A percentile compares a stretch with the other conserved stretches of the same genome.
Conservation (phyloP, 306 rosid genomes). For the Casuarina glauca region DNA sequence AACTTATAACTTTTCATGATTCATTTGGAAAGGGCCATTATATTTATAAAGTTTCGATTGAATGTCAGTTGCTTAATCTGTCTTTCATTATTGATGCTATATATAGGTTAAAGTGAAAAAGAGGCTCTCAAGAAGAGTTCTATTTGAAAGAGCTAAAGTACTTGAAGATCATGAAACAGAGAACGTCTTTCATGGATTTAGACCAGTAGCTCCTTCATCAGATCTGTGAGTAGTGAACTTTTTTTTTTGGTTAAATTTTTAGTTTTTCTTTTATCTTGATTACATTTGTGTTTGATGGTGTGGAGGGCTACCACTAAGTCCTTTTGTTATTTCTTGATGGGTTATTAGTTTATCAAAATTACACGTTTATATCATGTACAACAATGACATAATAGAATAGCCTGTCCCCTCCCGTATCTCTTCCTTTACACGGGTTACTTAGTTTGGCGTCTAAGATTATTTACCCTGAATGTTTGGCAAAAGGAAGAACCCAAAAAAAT, state of each 20-base stretch:
- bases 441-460: not conserved
- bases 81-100: constrained; percentile 19
- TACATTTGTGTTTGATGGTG: not conserved
- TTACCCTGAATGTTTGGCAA: not conserved
- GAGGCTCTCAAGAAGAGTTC: constrained; percentile 67
- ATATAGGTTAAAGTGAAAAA: constrained; percentile 64
- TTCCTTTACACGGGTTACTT: not conserved
- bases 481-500: not conserved
- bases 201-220: constrained; percentile 63
- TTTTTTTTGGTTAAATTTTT: constrained; percentile 20
- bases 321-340: not conserved
- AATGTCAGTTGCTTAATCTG: not conserved
- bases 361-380: not conserved
- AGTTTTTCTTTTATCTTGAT: constrained; percentile 10
- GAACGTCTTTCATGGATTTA: constrained; percentile 61
- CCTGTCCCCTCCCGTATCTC: not conserved
- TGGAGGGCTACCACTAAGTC: not conserved
- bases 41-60: not conserved
- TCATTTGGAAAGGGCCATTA: not conserved
- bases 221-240: constrained; percentile 59
- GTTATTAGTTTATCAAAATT: not conserved
- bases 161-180: constrained; percentile 53
- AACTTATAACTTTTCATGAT: not conserved
- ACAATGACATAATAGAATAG: not conserved
- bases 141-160: constrained; percentile 61